These are phyloP conservation scores for Platanthera zijinensis DNA, from an alignment of 106 monocot species.

Conservation along the genomic window DNA sequence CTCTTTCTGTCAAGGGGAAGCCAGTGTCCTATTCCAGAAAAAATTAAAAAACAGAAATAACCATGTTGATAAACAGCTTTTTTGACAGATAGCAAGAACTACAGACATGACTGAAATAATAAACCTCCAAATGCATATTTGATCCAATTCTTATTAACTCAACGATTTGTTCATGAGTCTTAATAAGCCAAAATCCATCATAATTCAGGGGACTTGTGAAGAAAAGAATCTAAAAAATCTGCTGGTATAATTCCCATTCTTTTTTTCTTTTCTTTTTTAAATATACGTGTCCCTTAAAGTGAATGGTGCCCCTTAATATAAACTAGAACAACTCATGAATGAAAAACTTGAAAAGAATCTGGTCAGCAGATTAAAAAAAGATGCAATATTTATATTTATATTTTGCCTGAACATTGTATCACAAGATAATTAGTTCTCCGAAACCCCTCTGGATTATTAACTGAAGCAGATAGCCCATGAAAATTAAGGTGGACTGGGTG, in stretches of 20 bases:
- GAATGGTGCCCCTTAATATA: background rate
- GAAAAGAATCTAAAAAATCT: background rate
- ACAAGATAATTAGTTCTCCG: background rate
- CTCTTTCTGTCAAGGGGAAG: conserved; percentile 98
- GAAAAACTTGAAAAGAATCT: background rate
- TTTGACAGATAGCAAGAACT: background rate
- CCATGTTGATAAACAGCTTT: background rate
- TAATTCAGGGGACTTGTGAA: background rate
- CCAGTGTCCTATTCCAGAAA: conserved; percentile 64
- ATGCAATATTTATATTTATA: background rate
- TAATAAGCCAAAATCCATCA: background rate
- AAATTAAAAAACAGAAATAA: conserved; percentile 3
- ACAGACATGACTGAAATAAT: background rate
- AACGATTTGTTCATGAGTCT: background rate
- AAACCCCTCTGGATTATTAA: background rate
- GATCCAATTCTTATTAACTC: background rate
- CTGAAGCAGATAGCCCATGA: background rate
- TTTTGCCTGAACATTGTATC: background rate
- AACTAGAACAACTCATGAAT: background rate
- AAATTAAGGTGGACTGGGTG: background rate
- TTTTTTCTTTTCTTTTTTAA: background rate
- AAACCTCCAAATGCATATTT: background rate
- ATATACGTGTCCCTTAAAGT: background rate
- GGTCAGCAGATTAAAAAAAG: background rate
- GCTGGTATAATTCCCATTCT: background rate